These are phyloP conservation scores for Panicum miliaceum DNA, from an alignment of 176 grass and related monocot genomes.

Conservation along the genomic window DNA sequence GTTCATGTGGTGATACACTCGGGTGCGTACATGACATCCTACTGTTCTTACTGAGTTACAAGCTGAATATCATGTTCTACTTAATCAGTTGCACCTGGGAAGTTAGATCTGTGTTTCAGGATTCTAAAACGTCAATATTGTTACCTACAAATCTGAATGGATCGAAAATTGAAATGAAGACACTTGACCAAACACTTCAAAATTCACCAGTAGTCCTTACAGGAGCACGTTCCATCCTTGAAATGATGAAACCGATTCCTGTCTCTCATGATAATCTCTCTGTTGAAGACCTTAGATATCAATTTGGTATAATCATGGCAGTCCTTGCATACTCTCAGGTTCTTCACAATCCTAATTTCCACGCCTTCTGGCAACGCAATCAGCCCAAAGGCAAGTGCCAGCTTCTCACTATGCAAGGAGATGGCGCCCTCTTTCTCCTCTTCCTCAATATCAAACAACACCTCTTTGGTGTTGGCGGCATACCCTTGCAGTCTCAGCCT, in stretches of 20 bases:
- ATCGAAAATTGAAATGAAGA: not conserved
- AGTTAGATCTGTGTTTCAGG: not conserved
- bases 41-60: not conserved
- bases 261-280: slow-evolving; percentile 82
- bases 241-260: slow-evolving; percentile 93
- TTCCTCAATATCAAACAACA: slow-evolving; percentile 79
- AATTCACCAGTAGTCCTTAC: slow-evolving; percentile 74
- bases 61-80: not conserved
- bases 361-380: slow-evolving; percentile 47
- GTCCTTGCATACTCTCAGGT: slow-evolving; percentile 70
- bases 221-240: slow-evolving; percentile 75
- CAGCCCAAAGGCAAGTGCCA: slow-evolving; percentile 70
- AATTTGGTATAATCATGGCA: slow-evolving; percentile 78
- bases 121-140: not conserved
- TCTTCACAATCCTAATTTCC: slow-evolving; percentile 74
- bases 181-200: not conserved
- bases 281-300: slow-evolving; percentile 67
- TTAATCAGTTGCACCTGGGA: not conserved
- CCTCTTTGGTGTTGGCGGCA: slow-evolving; percentile 61
- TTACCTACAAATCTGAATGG: slow-evolving; percentile 12
- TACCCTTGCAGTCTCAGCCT: slow-evolving; percentile 66
- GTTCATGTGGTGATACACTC: not conserved
- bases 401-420: slow-evolving; percentile 71
- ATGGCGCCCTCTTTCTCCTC: slow-evolving; percentile 80
- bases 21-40: not conserved